Percentiles rank a stretch among this genome's conserved stretches.
These are phyloP conservation scores for Trichophaea hybrida DNA, from an alignment of 2,329 filamentous ascomycete species.

Conservation along the genomic window DNA sequence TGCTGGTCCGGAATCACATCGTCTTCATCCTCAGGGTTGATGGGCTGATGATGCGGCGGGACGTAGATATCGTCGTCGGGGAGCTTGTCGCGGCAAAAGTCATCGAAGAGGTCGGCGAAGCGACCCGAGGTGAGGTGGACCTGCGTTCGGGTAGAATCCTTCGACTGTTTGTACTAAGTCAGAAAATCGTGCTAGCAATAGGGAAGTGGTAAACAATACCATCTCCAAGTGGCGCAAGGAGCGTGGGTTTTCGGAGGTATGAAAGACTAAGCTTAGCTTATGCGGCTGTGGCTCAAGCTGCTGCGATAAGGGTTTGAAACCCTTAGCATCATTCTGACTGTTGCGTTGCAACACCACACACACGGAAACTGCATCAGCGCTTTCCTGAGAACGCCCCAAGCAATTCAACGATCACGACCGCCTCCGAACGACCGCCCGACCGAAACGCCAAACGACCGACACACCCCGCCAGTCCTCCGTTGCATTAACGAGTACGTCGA, in stretches of 20 bases:
- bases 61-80: conserved; percentile 68
- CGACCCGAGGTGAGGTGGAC: conserved; percentile 58
- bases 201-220: no score
- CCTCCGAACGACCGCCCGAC: not conserved
- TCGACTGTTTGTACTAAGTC: conserved; percentile 32
- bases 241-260: no score
- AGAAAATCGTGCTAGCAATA: no score
- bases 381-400: not conserved
- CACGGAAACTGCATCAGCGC: not conserved
- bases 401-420: not conserved
- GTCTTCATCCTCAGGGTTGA: conserved; percentile 79
- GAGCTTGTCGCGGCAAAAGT: conserved; percentile 55
- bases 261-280: not conserved
- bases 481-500: not conserved
- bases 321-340: not conserved
- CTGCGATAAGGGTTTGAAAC: not conserved
- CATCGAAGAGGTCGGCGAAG: conserved; percentile 66
- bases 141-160: conserved; percentile 62
- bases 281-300: not conserved
- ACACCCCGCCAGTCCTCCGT: not conserved
- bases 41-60: conserved; percentile 61
- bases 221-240: no score
- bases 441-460: not conserved
- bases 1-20: conserved; percentile 81
- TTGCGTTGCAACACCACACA: not conserved